Evolutionary conservation across 2,329 filamentous ascomycete species (phyloP).

Genomic region (Fusarium nurragi): DNA sequence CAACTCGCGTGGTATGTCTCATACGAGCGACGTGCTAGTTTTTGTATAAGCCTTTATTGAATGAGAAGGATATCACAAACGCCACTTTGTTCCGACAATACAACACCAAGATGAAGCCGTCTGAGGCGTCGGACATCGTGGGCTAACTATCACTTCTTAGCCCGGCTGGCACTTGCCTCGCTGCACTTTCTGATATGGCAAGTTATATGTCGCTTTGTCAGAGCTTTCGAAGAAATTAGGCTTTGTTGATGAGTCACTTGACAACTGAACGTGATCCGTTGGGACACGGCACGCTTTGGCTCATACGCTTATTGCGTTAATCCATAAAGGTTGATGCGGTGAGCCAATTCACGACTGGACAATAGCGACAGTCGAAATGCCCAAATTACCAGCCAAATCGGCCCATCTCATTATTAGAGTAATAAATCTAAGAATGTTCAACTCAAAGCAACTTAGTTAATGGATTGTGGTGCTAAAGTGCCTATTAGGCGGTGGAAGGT

Average conservation of each 20-base stretch:
- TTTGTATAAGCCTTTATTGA: not conserved
- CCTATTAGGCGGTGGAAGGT: conserved; percentile 15
- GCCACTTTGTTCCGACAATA: not conserved
- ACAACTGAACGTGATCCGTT: not conserved
- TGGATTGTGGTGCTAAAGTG: conserved; percentile 13
- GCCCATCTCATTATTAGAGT: not conserved
- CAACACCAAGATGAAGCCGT: not conserved
- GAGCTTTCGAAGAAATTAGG: not conserved
- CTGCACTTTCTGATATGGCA: not conserved
- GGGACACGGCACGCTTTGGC: not conserved
- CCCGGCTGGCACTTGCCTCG: too few relatives aligned
- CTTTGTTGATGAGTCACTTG: not conserved
- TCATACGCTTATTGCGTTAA: not conserved
- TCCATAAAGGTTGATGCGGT: conserved; percentile 5
- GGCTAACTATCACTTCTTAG: not conserved
- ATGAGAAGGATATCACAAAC: not conserved
- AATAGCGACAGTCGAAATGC: not conserved
- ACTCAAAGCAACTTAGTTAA: too few relatives aligned
- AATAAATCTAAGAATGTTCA: not conserved
- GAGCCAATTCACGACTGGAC: conserved; percentile 2
- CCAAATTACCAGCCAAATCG: not conserved
- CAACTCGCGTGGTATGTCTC: too few relatives aligned
- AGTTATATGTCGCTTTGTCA: not conserved
- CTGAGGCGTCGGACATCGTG: not conserved
- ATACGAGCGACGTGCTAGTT: not conserved